Conservation (phyloP, 176 grass and related monocot genomes). For the Carex myosuroides region DNA sequence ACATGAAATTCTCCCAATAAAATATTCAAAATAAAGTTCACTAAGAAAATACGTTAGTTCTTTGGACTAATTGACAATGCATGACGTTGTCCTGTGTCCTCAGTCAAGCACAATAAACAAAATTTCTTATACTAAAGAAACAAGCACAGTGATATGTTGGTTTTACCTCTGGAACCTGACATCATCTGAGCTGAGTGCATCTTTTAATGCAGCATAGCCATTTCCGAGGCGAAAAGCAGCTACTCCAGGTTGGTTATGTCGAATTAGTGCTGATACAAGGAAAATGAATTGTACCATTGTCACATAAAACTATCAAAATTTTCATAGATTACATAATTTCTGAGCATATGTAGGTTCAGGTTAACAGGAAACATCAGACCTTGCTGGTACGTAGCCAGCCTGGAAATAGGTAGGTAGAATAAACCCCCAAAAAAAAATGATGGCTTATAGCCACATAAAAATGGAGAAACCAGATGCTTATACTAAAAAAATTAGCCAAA, state of each 20-base stretch:
- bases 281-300: not conserved
- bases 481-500: not conserved
- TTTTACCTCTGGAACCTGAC: constrained; percentile 73
- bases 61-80: not conserved
- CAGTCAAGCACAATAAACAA: not conserved
- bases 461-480: not conserved
- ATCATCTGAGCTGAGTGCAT: constrained; percentile 74
- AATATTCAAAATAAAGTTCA: too few relatives aligned
- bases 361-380: not conserved
- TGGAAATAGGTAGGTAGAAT: not conserved
- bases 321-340: not conserved
- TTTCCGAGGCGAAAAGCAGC: constrained; percentile 86
- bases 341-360: not conserved
- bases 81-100: not conserved
- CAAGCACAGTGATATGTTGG: not conserved
- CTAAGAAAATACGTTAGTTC: not conserved
- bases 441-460: not conserved
- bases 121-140: not conserved
- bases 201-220: constrained; percentile 72
- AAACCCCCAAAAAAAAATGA: not conserved
- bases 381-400: not conserved
- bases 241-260: constrained; percentile 60
- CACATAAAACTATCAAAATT: not conserved
- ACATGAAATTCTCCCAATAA: not conserved
- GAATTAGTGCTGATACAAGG: constrained; percentile 54